phyloP scores from a whole-genome alignment of 2,329 filamentous ascomycete species.

The Pseudogymnoascus sp. region DNA sequence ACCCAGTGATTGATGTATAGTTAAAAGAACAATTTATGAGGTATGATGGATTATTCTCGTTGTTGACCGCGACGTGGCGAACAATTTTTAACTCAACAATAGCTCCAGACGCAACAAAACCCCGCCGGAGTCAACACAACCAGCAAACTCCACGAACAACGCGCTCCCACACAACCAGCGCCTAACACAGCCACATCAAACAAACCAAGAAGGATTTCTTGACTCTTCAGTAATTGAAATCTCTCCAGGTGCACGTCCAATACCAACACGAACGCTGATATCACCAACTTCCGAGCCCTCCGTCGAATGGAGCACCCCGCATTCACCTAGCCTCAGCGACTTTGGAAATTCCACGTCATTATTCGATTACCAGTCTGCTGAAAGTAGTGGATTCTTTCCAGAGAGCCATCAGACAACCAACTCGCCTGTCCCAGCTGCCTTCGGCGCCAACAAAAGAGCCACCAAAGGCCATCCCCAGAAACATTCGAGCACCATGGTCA shows the following conservation, averaged over 20 bases:
- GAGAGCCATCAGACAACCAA: constrained; percentile 11
- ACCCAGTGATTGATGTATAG: neutral
- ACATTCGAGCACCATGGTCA: constrained; percentile 23
- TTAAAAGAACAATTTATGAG: neutral
- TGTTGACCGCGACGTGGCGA: neutral
- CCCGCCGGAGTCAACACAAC: constrained; percentile 3
- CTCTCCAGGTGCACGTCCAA: neutral
- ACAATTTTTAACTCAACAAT: constrained; percentile 5
- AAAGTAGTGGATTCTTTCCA: constrained; percentile 9
- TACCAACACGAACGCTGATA: neutral
- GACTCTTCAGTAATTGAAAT: constrained; percentile 4
- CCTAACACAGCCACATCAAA: neutral
- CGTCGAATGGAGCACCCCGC: constrained; percentile 12
- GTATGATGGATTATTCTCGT: neutral
- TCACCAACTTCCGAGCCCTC: neutral
- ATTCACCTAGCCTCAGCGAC: constrained; percentile 17
- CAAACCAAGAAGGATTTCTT: neutral
- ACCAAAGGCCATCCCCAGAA: constrained; percentile 10
- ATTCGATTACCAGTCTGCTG: constrained; percentile 13
- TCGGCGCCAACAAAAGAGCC: constrained; percentile 10
- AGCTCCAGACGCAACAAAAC: neutral
- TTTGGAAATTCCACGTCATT: constrained; percentile 27
- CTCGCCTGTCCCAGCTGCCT: constrained; percentile 13
- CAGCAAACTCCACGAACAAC: neutral
- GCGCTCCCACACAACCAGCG: neutral